Evolutionary conservation across 345 rosid genomes (phyloP).

Genomic region (Jatropha curcas): DNA sequence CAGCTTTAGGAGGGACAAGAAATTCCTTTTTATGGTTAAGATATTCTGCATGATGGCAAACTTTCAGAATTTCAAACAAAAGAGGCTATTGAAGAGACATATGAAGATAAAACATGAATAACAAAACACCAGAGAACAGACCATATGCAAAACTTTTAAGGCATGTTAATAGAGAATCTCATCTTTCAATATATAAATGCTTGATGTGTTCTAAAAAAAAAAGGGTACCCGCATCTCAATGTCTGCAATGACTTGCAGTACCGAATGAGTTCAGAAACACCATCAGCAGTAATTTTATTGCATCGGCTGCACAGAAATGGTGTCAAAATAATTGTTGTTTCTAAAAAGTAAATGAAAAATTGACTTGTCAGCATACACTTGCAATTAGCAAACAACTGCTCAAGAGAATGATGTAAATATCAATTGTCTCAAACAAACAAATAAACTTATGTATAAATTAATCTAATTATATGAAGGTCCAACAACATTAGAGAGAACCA

Average conservation of each 20-base stretch:
- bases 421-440: background rate
- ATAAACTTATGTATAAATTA: background rate
- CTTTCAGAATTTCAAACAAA: background rate
- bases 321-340: background rate
- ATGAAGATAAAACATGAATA: background rate
- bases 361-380: background rate
- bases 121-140: background rate
- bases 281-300: constrained; percentile 51
- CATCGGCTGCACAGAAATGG: constrained; percentile 60
- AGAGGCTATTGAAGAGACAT: background rate
- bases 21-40: background rate
- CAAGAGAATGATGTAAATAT: background rate
- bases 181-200: background rate
- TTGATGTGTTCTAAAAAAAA: background rate
- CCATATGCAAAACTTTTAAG: background rate
- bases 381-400: background rate
- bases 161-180: background rate
- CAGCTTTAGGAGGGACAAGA: background rate
- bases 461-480: background rate
- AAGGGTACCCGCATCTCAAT: constrained; percentile 77
- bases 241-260: constrained; percentile 70
- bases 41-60: background rate
- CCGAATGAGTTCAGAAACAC: constrained; percentile 64
- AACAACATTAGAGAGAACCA: background rate
- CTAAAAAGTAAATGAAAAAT: background rate